Conservation (phyloP, 371 early-diverging fungal species). For the Smittium mucronatum region DNA sequence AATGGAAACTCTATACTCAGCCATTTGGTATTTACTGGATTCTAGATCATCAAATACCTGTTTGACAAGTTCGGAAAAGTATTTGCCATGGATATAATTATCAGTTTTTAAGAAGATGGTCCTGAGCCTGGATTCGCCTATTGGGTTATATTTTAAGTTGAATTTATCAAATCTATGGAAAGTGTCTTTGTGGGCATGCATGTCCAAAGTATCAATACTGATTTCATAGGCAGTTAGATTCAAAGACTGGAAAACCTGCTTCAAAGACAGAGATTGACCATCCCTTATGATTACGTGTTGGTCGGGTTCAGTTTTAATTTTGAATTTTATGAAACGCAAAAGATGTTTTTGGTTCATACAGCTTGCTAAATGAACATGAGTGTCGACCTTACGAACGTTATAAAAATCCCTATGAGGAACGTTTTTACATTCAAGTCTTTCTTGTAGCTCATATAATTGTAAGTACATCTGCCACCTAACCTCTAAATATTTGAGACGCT, state of each 20-base stretch:
- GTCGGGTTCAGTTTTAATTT: conserved; percentile 71
- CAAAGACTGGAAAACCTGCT: conserved; percentile 81
- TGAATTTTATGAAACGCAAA: conserved; percentile 92
- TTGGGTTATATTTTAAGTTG: conserved; percentile 94
- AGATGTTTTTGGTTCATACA: conserved; percentile 99
- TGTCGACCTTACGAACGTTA: conserved; percentile 97
- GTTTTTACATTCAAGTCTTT: conserved; percentile 84
- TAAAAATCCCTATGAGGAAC: conserved; percentile 97
- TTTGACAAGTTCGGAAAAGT: conserved; percentile 90
- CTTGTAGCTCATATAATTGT: conserved; percentile 82
- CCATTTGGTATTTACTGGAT: conserved; percentile 89
- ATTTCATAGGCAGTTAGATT: conserved; percentile 93
- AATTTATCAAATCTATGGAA: conserved; percentile 95
- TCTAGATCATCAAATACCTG: conserved; percentile 91
- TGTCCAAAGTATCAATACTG: conserved; percentile 93
- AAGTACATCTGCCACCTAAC: conserved; percentile 90
- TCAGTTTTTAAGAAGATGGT: conserved; percentile 95
- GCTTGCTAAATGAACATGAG: conserved; percentile 93
- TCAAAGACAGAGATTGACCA: conserved; percentile 52
- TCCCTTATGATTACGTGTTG: conserved; percentile 65
- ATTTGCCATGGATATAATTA: conserved; percentile 82
- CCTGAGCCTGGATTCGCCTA: conserved; percentile 58
- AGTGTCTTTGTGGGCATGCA: conserved; percentile 83
- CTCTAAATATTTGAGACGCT: conserved; percentile 86
- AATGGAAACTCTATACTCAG: conserved; percentile 85